Conservation (phyloP, 176 grass and related monocot species). For the Lolium perenne region DNA sequence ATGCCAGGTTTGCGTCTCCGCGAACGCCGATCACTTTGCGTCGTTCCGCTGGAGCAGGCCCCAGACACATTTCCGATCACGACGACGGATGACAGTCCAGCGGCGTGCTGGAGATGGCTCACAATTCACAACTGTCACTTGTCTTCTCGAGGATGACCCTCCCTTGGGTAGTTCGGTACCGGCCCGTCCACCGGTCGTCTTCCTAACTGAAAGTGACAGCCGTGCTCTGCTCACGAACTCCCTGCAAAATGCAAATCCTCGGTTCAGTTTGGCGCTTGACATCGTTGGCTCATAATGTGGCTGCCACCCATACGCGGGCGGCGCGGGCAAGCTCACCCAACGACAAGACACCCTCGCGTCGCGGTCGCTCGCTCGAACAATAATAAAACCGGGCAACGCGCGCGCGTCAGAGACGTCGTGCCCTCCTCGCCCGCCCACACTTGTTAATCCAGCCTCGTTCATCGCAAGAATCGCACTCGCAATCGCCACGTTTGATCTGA, state of each 20-base stretch:
- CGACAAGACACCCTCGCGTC: background rate
- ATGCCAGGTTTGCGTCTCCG: too few species aligned
- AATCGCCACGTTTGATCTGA: background rate
- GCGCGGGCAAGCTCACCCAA: background rate
- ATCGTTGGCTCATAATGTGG: background rate
- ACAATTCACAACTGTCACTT: background rate
- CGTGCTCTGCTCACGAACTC: background rate
- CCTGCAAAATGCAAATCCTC: background rate
- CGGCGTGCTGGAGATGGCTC: too few species aligned
- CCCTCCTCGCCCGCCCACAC: conserved; percentile 10
- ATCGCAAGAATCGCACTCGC: background rate
- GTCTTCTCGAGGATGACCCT: background rate
- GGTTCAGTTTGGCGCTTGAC: background rate
- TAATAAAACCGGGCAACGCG: background rate
- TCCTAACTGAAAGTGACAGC: background rate
- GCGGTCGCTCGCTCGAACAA: background rate
- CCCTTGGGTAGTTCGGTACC: background rate
- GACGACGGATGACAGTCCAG: too few species aligned
- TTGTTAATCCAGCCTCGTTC: background rate
- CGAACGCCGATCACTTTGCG: too few species aligned
- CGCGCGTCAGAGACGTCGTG: background rate
- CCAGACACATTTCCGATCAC: too few species aligned
- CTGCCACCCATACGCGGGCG: background rate
- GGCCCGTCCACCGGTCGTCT: background rate
- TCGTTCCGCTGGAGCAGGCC: too few species aligned